Percentiles rank a stretch among this genome's conserved stretches.
These are phyloP conservation scores for Pseudodiploospora longispora DNA, from an alignment of 2,329 filamentous ascomycete species.

Conservation along the genomic window DNA sequence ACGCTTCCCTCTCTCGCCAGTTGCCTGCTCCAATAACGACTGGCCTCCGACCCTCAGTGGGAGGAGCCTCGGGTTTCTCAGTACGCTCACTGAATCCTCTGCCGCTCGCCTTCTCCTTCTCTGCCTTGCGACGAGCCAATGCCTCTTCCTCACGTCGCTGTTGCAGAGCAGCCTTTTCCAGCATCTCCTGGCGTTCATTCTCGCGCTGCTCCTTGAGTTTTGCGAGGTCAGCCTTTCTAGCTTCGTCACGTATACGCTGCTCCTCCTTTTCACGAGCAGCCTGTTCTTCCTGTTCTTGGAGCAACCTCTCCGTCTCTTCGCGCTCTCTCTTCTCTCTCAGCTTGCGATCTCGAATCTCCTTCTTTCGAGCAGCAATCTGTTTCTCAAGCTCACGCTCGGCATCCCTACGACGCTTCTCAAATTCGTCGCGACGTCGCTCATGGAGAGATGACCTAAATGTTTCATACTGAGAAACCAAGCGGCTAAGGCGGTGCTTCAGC, in stretches of 20 bases:
- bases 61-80: slow-evolving; percentile 16
- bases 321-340: slow-evolving; percentile 75
- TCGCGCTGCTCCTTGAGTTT: slow-evolving; percentile 59
- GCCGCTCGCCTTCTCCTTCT: slow-evolving; percentile 43
- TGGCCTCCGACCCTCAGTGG: slow-evolving; percentile 20
- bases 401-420: slow-evolving; percentile 85
- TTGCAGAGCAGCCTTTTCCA: slow-evolving; percentile 61
- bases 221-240: slow-evolving; percentile 63
- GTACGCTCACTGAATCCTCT: slow-evolving; percentile 21
- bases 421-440: slow-evolving; percentile 85
- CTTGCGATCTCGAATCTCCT: slow-evolving; percentile 77
- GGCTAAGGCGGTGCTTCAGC: slow-evolving; percentile 83
- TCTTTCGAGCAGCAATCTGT: slow-evolving; percentile 80
- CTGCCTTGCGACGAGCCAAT: slow-evolving; percentile 62
- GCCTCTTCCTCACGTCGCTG: slow-evolving; percentile 83
- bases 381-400: slow-evolving; percentile 90
- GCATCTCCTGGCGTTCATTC: slow-evolving; percentile 58
- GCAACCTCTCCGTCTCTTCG: slow-evolving; percentile 73
- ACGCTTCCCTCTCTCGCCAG: slow-evolving; percentile 35
- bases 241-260: slow-evolving; percentile 69
- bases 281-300: slow-evolving; percentile 80
- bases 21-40: slow-evolving; percentile 28
- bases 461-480: slow-evolving; percentile 79
- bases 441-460: slow-evolving; percentile 74
- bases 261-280: slow-evolving; percentile 77